A percentile compares a stretch with the other conserved stretches of the same genome.
These are phyloP conservation scores for Eustoma russellianum DNA, from an alignment of 257 asterid genomes.

Conservation along the genomic window DNA sequence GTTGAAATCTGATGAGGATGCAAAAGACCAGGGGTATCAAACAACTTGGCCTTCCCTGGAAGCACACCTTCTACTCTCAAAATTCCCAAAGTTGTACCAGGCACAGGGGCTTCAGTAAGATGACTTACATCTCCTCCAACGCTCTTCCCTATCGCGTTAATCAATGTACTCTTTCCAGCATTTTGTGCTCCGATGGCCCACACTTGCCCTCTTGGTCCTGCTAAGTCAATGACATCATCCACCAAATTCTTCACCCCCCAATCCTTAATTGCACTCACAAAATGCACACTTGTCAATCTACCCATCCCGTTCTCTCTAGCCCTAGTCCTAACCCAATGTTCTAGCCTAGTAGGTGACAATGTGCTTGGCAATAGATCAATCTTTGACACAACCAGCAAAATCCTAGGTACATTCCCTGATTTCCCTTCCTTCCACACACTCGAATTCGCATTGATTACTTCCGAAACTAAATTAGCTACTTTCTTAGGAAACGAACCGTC, in stretches of 20 bases:
- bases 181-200: conserved; percentile 96
- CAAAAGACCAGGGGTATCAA: conserved; percentile 87
- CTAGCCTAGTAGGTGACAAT: conserved; percentile 71
- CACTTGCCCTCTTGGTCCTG: conserved; percentile 76
- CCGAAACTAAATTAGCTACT: conserved; percentile 55
- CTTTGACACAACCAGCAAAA: conserved; percentile 70
- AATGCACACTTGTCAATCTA: conserved; percentile 58
- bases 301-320: conserved; percentile 74
- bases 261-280: conserved; percentile 75
- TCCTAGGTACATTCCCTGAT: conserved; percentile 74
- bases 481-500: conserved; percentile 86
- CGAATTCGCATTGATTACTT: conserved; percentile 53
- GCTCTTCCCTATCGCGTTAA: conserved; percentile 64
- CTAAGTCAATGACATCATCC: conserved; percentile 62
- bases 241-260: conserved; percentile 85
- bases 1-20: conserved; percentile 83
- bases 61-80: conserved; percentile 84
- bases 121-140: conserved; percentile 47
- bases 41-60: conserved; percentile 74
- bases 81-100: conserved; percentile 86
- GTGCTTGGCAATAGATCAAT: conserved; percentile 78
- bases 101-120: conserved; percentile 84
- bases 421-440: conserved; percentile 78
- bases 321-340: conserved; percentile 79
- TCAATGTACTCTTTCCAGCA: conserved; percentile 83